phyloP scores from a whole-genome alignment of 2,329 filamentous ascomycete species.

The Incumbomyces delicatus region DNA sequence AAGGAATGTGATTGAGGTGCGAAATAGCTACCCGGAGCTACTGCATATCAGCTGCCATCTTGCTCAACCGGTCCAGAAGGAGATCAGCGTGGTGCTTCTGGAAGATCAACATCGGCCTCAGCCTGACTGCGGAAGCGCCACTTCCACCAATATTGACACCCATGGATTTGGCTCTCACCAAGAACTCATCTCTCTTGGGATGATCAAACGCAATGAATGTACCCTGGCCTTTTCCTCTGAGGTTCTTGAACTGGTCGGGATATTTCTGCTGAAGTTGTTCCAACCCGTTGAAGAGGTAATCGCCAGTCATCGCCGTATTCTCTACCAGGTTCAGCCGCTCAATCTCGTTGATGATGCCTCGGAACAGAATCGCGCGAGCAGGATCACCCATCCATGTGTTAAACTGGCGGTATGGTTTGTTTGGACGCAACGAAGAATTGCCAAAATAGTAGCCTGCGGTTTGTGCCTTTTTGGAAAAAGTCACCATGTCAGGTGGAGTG shows the following conservation, averaged over 20 bases:
- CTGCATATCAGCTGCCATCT: constrained; percentile 48
- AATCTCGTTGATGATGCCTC: constrained; percentile 74
- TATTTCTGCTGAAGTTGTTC: constrained; percentile 59
- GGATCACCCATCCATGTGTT: constrained; percentile 98
- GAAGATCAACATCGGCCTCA: constrained; percentile 87
- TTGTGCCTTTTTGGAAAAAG: constrained; percentile 92
- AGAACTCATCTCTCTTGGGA: constrained; percentile 67
- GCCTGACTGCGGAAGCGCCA: constrained; percentile 62
- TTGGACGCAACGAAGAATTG: constrained; percentile 68
- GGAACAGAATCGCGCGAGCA: constrained; percentile 72
- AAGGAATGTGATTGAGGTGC: too few species aligned
- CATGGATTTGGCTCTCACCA: constrained; percentile 65
- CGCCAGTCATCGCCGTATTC: constrained; percentile 66
- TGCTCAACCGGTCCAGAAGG: constrained; percentile 67
- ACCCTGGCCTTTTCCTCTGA: constrained; percentile 77
- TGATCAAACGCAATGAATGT: constrained; percentile 92
- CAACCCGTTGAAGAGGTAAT: constrained; percentile 66
- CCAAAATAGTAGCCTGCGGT: constrained; percentile 88
- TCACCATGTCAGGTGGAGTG: constrained; percentile 81
- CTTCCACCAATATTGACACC: constrained; percentile 84
- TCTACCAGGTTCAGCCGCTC: constrained; percentile 65
- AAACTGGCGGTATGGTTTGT: constrained; percentile 92
- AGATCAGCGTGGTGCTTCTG: constrained; percentile 82
- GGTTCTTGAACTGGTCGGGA: constrained; percentile 68
- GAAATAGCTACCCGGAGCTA: constrained; percentile 5